Conservation (phyloP, 23 red algal species). For the Cyanidium caldarium region DNA sequence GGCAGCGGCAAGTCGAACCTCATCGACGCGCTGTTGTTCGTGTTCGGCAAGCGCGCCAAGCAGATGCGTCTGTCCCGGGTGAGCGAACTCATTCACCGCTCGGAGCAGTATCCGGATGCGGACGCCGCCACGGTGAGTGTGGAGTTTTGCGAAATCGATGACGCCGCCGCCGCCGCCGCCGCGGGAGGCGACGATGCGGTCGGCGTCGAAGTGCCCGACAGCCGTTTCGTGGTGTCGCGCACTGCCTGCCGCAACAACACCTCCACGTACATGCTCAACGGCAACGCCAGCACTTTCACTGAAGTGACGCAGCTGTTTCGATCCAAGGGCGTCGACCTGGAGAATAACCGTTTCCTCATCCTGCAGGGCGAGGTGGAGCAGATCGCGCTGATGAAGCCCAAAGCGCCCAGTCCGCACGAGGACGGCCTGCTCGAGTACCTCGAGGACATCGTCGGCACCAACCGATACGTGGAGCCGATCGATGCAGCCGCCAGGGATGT, state of each 20-base stretch:
- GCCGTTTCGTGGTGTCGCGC: constrained; percentile 40
- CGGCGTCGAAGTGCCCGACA: constrained; percentile 19
- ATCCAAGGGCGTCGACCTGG: constrained; percentile 75
- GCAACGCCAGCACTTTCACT: constrained; percentile 25
- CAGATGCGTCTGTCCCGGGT: constrained; percentile 72
- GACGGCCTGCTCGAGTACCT: constrained; percentile 89
- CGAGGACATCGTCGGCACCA: constrained; percentile 92
- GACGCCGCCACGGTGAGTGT: constrained; percentile 60
- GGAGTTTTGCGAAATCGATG: constrained; percentile 68
- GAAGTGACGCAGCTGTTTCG: constrained; percentile 47
- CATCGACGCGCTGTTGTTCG: constrained; percentile 97
- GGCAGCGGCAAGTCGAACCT: constrained; percentile 91
- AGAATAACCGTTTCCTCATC: constrained; percentile 97
- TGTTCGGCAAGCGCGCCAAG: constrained; percentile 85
- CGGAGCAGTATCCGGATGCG: constrained; percentile 28
- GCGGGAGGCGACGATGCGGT: constrained; percentile 30
- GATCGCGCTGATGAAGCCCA: constrained; percentile 91
- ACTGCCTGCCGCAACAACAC: constrained; percentile 58
- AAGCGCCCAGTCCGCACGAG: constrained; percentile 43
- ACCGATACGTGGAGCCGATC: not conserved
- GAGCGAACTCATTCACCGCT: constrained; percentile 71
- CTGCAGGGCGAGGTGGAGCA: constrained; percentile 99
- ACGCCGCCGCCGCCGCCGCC: constrained; percentile 21
- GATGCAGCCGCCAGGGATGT: not conserved
- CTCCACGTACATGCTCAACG: constrained; percentile 62